Conservation (phyloP, 768 basidiomycete genomes). For the Leccinellum luteum region DNA sequence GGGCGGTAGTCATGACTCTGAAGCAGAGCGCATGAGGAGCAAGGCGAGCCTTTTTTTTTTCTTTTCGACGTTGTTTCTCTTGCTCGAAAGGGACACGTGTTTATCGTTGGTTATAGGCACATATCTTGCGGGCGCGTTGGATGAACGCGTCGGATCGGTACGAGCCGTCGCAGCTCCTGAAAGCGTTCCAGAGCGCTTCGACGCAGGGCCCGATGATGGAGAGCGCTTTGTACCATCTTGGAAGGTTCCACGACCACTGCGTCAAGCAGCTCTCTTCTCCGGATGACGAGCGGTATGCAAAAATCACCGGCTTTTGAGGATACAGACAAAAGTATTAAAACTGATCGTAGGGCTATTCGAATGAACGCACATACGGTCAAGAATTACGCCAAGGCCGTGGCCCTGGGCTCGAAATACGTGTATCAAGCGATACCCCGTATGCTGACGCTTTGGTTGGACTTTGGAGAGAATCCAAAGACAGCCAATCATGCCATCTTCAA, state of each 20-base stretch:
- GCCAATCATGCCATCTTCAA: conserved; percentile 39
- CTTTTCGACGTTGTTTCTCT: neutral
- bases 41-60: conserved; percentile 49
- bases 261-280: conserved; percentile 50
- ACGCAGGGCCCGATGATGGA: conserved; percentile 64
- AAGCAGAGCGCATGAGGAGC: conserved; percentile 55
- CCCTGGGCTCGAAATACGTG: conserved; percentile 87
- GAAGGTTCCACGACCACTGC: conserved; percentile 83
- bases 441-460: conserved; percentile 91
- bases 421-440: conserved; percentile 94
- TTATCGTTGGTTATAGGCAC: conserved; percentile 47
- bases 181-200: conserved; percentile 52
- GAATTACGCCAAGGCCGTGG: conserved; percentile 68
- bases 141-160: conserved; percentile 88
- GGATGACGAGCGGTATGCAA: conserved; percentile 54
- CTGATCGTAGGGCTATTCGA: conserved; percentile 46
- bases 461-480: conserved; percentile 56
- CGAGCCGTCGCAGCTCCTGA: conserved; percentile 59
- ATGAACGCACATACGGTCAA: conserved; percentile 68
- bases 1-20: conserved; percentile 45
- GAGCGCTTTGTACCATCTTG: conserved; percentile 81
- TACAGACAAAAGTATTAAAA: neutral
- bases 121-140: conserved; percentile 85
- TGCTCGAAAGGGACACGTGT: neutral
- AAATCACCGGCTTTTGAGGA: neutral